Percentiles rank a stretch among this genome's conserved stretches.
These are phyloP conservation scores for Linnemannia exigua DNA, from an alignment of 192 early-diverging fungal species.

Conservation along the genomic window DNA sequence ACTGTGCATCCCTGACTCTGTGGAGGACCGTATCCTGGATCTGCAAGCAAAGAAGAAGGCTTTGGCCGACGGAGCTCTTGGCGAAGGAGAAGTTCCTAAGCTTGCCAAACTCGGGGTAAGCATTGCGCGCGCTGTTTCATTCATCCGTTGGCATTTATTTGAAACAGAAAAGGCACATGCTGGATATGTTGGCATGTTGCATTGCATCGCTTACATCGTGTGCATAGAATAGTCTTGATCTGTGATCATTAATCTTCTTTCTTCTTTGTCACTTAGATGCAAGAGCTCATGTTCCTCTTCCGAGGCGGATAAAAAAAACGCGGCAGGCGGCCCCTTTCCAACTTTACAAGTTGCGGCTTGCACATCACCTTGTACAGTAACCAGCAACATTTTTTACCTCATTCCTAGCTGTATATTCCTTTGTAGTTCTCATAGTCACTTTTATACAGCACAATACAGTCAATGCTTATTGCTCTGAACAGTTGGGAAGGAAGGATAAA, in stretches of 20 bases:
- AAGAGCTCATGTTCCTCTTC: slow-evolving; percentile 50
- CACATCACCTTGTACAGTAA: not conserved
- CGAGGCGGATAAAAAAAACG: slow-evolving; percentile 10
- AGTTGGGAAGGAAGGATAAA: not conserved
- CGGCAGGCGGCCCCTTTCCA: not conserved
- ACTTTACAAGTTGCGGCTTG: too few relatives aligned
- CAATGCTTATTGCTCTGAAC: not conserved
- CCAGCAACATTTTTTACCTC: not conserved
- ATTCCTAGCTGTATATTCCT: not conserved
- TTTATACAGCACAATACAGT: not conserved
- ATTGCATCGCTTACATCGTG: not conserved
- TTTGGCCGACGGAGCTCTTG: slow-evolving; percentile 54
- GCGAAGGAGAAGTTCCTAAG: slow-evolving; percentile 52
- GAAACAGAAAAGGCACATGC: not conserved
- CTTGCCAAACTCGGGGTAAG: slow-evolving; percentile 51
- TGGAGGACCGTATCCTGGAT: slow-evolving; percentile 79
- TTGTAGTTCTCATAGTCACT: not conserved
- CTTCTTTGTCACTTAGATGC: slow-evolving; percentile 19
- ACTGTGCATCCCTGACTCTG: slow-evolving; percentile 71
- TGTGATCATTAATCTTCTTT: not conserved
- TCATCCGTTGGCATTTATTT: not conserved
- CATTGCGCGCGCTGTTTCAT: not conserved
- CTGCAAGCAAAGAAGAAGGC: slow-evolving; percentile 74
- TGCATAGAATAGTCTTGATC: not conserved
- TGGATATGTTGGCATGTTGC: not conserved